Base-by-base conservation (phyloP, 768 basidiomycete species). In the Trametes meyenii region DNA sequence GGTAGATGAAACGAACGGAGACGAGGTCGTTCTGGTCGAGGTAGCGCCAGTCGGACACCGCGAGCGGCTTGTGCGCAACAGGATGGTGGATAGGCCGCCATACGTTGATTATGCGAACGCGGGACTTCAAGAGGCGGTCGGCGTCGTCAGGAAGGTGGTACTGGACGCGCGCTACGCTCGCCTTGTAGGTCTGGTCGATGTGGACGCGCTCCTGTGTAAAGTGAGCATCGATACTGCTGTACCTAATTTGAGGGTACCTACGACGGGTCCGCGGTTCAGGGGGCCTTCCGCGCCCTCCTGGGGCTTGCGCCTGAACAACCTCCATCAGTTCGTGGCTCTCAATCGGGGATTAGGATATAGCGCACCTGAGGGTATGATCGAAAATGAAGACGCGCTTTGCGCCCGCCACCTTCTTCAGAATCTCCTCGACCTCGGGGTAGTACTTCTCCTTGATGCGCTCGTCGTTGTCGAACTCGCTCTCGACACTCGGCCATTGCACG, bases 81-180 rank as follows among this genome's bases (percentile, higher is more conserved):
- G 74, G 58, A 51, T 78, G 71, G 45, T 51, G 69, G 52, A 79
- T 77, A 5, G 78, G 78, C 12, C 78, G 76, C 78, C 78, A 78
- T 53, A 79, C 75, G 61, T 79, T 79, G 67, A 79, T 77, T 67
- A 79, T 77, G 55, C 75, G 76, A 35, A 73, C 72, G 45, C 78
- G 76, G 17, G 72, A 69, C 61, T 77, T 72, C 56, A 80, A 69
- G 13, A 78, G 72, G 2, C 70, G 72, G 50, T 79, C 77, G 0
- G 77, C 79, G 19, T 80, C 79, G n/a, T 74, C 74, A 3, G 71
- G 70, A 26, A 75, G 74, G 56, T 80, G 79, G 12, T 67, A 58
- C 23, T 70, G 60, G 1, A 81, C 78, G 16, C 79, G 76, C 24
- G 63, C 57, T 19, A 70, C 68, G 7, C 74, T 73, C 0, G 78